Conservation (phyloP, 164 flowering plant species). For the Magnolia changhungtana region DNA sequence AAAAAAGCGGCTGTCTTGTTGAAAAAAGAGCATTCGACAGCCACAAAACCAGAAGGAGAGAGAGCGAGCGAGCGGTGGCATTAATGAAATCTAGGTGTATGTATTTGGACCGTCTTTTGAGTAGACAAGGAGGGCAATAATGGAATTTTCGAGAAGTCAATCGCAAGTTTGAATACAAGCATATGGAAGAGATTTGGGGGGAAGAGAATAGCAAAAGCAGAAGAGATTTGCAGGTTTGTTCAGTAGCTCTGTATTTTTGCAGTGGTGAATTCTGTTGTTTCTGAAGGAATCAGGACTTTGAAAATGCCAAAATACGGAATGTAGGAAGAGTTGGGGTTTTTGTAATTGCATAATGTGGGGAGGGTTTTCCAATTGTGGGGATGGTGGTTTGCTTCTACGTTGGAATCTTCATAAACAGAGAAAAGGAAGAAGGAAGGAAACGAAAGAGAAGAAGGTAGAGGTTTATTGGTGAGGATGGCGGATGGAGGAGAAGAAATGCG, state of each 20-base stretch:
- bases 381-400: background rate
- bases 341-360: background rate
- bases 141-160: background rate
- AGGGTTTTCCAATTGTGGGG: background rate
- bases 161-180: background rate
- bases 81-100: background rate
- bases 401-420: too few relatives aligned
- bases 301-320: slow-evolving; percentile 1
- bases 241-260: background rate
- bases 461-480: slow-evolving; percentile 30
- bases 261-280: background rate
- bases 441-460: background rate
- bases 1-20: background rate
- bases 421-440: too few relatives aligned
- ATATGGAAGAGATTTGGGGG: background rate
- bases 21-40: background rate
- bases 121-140: background rate
- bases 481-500: slow-evolving; percentile 43
- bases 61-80: background rate
- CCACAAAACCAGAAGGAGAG: background rate
- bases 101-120: background rate
- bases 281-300: background rate
- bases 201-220: background rate
- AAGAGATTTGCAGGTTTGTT: background rate
- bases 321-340: background rate